A percentile compares a stretch with the other conserved stretches of the same genome.
phyloP scores from a whole-genome alignment of 768 basidiomycete genomes.

The Pulveroboletus sp. region DNA sequence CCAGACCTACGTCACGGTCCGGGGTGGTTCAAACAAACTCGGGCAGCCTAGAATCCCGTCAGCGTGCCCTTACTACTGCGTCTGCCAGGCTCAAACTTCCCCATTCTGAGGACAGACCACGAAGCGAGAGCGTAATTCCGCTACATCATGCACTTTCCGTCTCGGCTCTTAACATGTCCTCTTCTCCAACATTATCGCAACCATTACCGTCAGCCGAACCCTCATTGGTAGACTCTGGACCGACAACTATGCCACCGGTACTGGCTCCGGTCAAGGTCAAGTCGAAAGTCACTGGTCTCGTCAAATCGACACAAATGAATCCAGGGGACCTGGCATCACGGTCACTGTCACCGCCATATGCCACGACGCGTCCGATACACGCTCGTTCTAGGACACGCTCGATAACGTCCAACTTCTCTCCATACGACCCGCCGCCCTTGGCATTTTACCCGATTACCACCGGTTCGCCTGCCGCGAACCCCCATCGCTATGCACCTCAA shows the following conservation, averaged over 20 bases:
- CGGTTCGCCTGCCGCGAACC: slow-evolving; percentile 50
- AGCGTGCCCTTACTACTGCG: slow-evolving; percentile 26
- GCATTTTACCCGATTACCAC: slow-evolving; percentile 56
- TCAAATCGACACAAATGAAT: slow-evolving; percentile 28
- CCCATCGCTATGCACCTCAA: slow-evolving; percentile 46
- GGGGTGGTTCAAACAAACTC: slow-evolving; percentile 5
- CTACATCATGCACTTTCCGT: slow-evolving; percentile 26
- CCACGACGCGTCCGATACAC: slow-evolving; percentile 28
- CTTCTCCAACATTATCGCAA: slow-evolving; percentile 12
- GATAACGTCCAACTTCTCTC: slow-evolving; percentile 24
- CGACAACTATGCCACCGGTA: slow-evolving; percentile 14
- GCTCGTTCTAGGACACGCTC: slow-evolving; percentile 27
- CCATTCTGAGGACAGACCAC: slow-evolving; percentile 30
- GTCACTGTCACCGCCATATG: slow-evolving; percentile 31
- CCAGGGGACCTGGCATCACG: slow-evolving; percentile 35
- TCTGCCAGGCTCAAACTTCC: slow-evolving; percentile 24
- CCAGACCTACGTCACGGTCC: slow-evolving; percentile 30
- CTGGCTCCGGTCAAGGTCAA: slow-evolving; percentile 43
- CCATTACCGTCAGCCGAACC: slow-evolving; percentile 15
- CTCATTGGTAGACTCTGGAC: slow-evolving; percentile 6
- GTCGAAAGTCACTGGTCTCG: slow-evolving; percentile 55
- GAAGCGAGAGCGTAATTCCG: slow-evolving; percentile 25
- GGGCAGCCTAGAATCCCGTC: slow-evolving; percentile 25
- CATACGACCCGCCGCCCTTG: slow-evolving; percentile 25
- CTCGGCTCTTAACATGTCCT: slow-evolving; percentile 15